Evolutionary conservation across 208 protist genomes (phyloP).

Genomic region (Trypanosoma congolense): DNA sequence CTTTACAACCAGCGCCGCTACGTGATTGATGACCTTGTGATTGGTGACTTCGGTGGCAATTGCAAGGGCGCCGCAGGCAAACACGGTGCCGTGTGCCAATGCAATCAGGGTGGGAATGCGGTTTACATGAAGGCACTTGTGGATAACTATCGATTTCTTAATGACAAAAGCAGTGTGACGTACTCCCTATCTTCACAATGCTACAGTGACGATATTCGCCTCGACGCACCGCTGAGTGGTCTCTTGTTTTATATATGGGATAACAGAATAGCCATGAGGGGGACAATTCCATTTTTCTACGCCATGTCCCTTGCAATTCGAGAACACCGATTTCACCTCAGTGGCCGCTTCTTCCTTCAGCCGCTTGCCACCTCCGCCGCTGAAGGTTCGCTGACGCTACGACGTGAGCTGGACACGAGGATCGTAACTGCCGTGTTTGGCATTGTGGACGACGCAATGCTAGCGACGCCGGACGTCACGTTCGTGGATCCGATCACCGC

Average conservation of each 20-base stretch:
- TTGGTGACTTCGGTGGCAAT: constrained; percentile 23
- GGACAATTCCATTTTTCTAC: background rate
- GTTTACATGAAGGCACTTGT: constrained; percentile 15
- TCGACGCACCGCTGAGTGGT: background rate
- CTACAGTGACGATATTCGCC: background rate
- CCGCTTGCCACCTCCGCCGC: background rate
- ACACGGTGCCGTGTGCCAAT: constrained; percentile 8
- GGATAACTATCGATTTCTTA: background rate
- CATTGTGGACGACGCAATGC: background rate
- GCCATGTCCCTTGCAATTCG: background rate
- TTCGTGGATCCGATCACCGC: background rate
- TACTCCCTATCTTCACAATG: background rate
- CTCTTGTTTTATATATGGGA: background rate
- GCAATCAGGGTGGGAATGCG: constrained; percentile 16
- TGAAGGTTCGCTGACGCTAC: background rate
- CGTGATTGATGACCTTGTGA: constrained; percentile 19
- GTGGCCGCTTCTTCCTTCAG: background rate
- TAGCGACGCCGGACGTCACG: background rate
- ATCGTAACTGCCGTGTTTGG: constrained; percentile 4
- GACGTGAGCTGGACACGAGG: background rate
- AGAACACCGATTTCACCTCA: background rate
- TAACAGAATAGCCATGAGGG: background rate
- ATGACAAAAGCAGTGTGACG: background rate
- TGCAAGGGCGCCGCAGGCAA: background rate
- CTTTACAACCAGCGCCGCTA: constrained; percentile 25